phyloP scores from a whole-genome alignment of 345 rosid species.

The Populus nigra region DNA sequence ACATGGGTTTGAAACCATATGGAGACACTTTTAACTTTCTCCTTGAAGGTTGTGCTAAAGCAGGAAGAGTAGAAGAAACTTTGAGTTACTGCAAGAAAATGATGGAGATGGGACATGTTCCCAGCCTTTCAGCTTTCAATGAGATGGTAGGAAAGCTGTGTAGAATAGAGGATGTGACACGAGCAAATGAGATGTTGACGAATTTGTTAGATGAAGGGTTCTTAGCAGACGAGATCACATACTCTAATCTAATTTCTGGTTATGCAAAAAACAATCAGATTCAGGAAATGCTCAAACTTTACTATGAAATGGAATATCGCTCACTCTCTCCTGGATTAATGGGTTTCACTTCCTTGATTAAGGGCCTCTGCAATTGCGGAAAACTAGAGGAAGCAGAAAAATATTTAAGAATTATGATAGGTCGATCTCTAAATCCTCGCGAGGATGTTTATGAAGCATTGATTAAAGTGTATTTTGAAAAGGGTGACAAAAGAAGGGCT shows the following conservation, averaged over 20 bases:
- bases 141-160: slow-evolving; percentile 46
- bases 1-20: slow-evolving; percentile 49
- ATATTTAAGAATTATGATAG: slow-evolving; percentile 47
- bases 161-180: slow-evolving; percentile 36
- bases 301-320: slow-evolving; percentile 63
- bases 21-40: slow-evolving; percentile 50
- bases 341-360: slow-evolving; percentile 42
- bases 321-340: slow-evolving; percentile 39
- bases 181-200: slow-evolving; percentile 48
- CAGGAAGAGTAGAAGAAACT: slow-evolving; percentile 43
- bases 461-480: slow-evolving; percentile 25
- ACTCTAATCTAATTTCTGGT: slow-evolving; percentile 46
- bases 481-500: slow-evolving; percentile 36
- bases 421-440: slow-evolving; percentile 30
- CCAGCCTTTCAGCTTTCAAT: slow-evolving; percentile 50
- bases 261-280: slow-evolving; percentile 39
- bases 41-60: slow-evolving; percentile 51
- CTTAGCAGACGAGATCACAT: slow-evolving; percentile 46
- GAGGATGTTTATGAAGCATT: slow-evolving; percentile 41
- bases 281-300: slow-evolving; percentile 62
- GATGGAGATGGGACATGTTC: slow-evolving; percentile 46
- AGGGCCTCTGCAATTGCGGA: slow-evolving; percentile 47
- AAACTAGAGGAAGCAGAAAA: slow-evolving; percentile 53
- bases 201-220: slow-evolving; percentile 54
- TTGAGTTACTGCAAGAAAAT: slow-evolving; percentile 45